Evolutionary conservation across 306 rosid genomes (phyloP), one percentile per base, ranked within the genome.

Genomic region (Herpetospermum pedunculosum): DNA sequence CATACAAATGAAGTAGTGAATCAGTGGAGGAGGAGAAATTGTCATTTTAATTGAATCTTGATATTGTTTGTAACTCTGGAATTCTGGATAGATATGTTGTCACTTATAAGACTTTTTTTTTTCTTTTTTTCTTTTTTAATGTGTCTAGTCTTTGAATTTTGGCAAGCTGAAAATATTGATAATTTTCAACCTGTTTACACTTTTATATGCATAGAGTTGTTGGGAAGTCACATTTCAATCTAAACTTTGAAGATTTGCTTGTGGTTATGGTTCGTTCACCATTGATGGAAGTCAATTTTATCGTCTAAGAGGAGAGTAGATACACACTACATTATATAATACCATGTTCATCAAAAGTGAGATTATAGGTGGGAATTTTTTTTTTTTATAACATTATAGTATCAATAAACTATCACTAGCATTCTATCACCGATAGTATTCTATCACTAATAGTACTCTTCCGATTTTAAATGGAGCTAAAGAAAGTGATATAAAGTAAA

Each of bases 1-100:
- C 34, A 71, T 40, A 13, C 80, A 25, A 26, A 74, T 35, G 79
- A 79, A 49, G 32, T 63, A 49, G 32, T 63, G 75, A 81, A 70
- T 25, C 34, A 55, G 8, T 25, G 1, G 50, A 10, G n/a, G 1
- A 11, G 67, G 58, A 44, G 80, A 68, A 72, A 63, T 28, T 92
- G 28, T 47, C 70, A 63, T 63, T 63, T 35, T 34, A 5, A 34
- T 35, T n/a, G 47, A 63, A n/a, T 28, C 9, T 26, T 26, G 16
- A 47, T 16, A 46, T 13, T 46, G 4, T 16, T 3, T 15, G 6
- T 44, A 16, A n/a, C 7, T 18, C 25, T 50, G 12, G 13, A 52
- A 8, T 8, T 52, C 30, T 52, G 3, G 59, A 52, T 21, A 50
- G 57, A 50, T 50, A 8, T 50, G 57, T 50, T 49, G 25, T 65